Evolutionary conservation across 1,139 yeast species (phyloP).

Genomic region (Casaregolazyma lundiana): DNA sequence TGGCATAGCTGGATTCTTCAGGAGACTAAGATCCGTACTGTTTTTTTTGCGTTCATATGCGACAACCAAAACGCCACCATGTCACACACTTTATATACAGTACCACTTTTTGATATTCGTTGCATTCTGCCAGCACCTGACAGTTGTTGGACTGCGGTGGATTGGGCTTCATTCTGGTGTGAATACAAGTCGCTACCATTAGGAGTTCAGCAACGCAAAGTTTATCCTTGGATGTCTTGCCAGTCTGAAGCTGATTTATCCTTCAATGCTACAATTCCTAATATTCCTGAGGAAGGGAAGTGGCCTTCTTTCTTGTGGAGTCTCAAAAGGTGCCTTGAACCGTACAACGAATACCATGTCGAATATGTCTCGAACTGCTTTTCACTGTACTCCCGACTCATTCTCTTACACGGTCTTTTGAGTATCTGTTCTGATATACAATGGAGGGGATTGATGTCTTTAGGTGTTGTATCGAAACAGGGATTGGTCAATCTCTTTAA

Average conservation of each 20-base stretch:
- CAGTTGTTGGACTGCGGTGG: not conserved
- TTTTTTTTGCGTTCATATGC: not conserved
- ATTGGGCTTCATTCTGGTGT: not conserved
- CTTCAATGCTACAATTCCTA: not conserved
- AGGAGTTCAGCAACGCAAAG: not conserved
- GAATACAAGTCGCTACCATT: not conserved
- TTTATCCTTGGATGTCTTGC: not conserved
- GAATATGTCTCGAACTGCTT: not conserved
- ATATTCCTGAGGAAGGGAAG: not conserved
- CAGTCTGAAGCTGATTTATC: not conserved
- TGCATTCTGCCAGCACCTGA: not conserved
- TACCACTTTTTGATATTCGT: not conserved
- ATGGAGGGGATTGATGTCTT: not conserved
- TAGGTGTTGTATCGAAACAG: not conserved
- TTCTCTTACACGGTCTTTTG: not conserved
- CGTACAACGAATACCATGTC: not conserved
- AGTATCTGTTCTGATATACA: not conserved
- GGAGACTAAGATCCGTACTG: not conserved
- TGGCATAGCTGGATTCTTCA: not conserved
- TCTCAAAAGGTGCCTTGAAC: not conserved
- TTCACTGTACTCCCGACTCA: not conserved
- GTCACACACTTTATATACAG: not conserved
- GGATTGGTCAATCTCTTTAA: not conserved
- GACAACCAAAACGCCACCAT: not conserved
- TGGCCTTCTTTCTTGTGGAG: not conserved